Evolutionary conservation across 805 yeast genomes (phyloP).

Genomic region (Monosporozyma aerobia): DNA sequence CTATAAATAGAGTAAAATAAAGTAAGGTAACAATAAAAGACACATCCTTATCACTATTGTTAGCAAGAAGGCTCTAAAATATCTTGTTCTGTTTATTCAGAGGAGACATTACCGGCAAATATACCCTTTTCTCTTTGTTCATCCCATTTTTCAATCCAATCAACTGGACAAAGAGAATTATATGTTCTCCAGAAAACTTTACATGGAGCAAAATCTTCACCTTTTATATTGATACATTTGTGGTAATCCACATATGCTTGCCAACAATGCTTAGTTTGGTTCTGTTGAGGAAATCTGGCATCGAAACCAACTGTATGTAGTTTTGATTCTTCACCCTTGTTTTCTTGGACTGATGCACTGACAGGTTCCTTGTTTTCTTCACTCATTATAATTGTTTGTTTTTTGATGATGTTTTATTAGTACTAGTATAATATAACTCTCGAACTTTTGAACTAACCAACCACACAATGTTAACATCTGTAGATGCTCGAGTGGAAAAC

Average conservation of each 20-base stretch:
- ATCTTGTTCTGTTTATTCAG: not conserved
- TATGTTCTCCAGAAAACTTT: constrained; percentile 87
- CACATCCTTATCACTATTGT: not conserved
- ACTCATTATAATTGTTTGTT: constrained; percentile 3
- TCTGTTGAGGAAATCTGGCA: constrained; percentile 92
- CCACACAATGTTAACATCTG: not conserved
- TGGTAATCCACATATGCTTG: constrained; percentile 96
- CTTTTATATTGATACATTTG: constrained; percentile 93
- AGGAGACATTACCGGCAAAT: constrained; percentile 39
- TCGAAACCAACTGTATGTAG: constrained; percentile 68
- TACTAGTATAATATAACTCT: not conserved
- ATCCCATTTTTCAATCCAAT: constrained; percentile 84
- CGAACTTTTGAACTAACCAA: not conserved
- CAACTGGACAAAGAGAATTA: constrained; percentile 75
- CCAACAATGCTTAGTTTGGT: constrained; percentile 98
- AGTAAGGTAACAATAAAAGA: not conserved
- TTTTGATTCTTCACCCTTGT: constrained; percentile 32
- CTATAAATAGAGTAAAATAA: not conserved
- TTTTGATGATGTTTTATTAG: not conserved
- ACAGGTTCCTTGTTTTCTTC: constrained; percentile 1
- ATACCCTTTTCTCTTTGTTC: constrained; percentile 65
- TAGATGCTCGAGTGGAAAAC: not conserved
- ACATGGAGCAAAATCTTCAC: constrained; percentile 98
- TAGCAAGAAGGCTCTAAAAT: not conserved
- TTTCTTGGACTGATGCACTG: constrained; percentile 1